Percentiles rank a stretch among this genome's conserved stretches.
phyloP scores from a whole-genome alignment of 1,139 yeast genomes.

The Blastobotrys proliferans region DNA sequence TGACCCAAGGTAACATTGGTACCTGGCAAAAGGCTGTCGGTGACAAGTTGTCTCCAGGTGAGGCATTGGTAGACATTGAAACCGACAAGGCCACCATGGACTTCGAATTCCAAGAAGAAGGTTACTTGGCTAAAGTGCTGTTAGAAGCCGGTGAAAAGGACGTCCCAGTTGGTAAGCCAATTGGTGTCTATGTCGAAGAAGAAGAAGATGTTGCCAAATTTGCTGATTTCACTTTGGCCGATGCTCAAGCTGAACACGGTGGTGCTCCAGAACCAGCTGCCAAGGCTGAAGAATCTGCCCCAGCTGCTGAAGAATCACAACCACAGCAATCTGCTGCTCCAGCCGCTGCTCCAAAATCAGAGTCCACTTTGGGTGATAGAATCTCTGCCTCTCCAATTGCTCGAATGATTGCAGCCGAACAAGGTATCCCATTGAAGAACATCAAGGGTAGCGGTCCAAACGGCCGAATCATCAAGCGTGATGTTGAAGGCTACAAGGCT shows the following conservation, averaged over 20 bases:
- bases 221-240: slow-evolving; percentile 76
- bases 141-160: slow-evolving; percentile 86
- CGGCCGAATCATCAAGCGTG: slow-evolving; percentile 90
- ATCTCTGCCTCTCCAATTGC: slow-evolving; percentile 95
- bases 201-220: slow-evolving; percentile 82
- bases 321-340: slow-evolving; percentile 23
- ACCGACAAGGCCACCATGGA: slow-evolving; percentile 99
- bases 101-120: slow-evolving; percentile 98
- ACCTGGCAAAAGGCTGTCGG: slow-evolving; percentile 88
- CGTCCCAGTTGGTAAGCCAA: slow-evolving; percentile 89
- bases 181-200: slow-evolving; percentile 94
- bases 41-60: slow-evolving; percentile 84
- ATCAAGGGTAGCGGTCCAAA: slow-evolving; percentile 91
- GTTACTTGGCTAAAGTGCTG: slow-evolving; percentile 85
- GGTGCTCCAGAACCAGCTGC: slow-evolving; percentile 34
- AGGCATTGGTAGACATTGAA: slow-evolving; percentile 92
- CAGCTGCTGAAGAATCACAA: slow-evolving; percentile 23
- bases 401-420: slow-evolving; percentile 86
- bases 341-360: slow-evolving; percentile 21
- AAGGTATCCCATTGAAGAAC: slow-evolving; percentile 81
- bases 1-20: slow-evolving; percentile 92
- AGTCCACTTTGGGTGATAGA: slow-evolving; percentile 48
- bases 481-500: slow-evolving; percentile 66
- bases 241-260: slow-evolving; percentile 61
- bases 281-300: slow-evolving; percentile 25